phyloP scores from a whole-genome alignment of 805 yeast species.

The Metschnikowia proteae region DNA sequence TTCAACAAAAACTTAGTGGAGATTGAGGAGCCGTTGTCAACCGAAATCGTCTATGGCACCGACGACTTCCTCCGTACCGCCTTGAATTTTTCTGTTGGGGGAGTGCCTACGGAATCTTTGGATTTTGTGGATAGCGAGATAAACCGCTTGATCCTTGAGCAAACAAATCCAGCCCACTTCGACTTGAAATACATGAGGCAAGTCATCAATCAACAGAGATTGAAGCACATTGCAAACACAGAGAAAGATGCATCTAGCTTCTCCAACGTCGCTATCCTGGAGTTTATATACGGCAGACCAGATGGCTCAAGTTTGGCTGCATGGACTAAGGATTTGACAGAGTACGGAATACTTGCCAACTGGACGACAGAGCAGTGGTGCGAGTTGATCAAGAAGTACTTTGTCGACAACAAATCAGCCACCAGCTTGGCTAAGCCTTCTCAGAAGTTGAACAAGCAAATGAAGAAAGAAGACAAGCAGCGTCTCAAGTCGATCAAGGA shows the following conservation, averaged over 20 bases:
- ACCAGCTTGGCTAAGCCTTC: constrained; percentile 75
- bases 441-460: constrained; percentile 46
- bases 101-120: constrained; percentile 71
- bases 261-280: constrained; percentile 65
- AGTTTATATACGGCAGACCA: constrained; percentile 72
- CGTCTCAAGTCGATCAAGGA: constrained; percentile 47
- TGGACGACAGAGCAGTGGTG: constrained; percentile 77
- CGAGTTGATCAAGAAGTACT: constrained; percentile 45
- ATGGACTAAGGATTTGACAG: constrained; percentile 55
- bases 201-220: constrained; percentile 59
- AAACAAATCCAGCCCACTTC: constrained; percentile 46
- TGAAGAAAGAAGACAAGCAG: constrained; percentile 50
- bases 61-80: constrained; percentile 68
- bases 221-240: constrained; percentile 55
- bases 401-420: constrained; percentile 61
- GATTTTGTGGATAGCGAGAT: constrained; percentile 51
- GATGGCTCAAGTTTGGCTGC: constrained; percentile 55
- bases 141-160: constrained; percentile 49
- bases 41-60: constrained; percentile 62
- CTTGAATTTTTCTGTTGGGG: constrained; percentile 54
- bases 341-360: constrained; percentile 50
- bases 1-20: constrained; percentile 72
- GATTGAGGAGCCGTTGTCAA: constrained; percentile 75
- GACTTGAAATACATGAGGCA: constrained; percentile 67
- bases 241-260: constrained; percentile 63